Evolutionary conservation across 306 rosid genomes (phyloP).

Genomic region (Mimosa bimucronata): DNA sequence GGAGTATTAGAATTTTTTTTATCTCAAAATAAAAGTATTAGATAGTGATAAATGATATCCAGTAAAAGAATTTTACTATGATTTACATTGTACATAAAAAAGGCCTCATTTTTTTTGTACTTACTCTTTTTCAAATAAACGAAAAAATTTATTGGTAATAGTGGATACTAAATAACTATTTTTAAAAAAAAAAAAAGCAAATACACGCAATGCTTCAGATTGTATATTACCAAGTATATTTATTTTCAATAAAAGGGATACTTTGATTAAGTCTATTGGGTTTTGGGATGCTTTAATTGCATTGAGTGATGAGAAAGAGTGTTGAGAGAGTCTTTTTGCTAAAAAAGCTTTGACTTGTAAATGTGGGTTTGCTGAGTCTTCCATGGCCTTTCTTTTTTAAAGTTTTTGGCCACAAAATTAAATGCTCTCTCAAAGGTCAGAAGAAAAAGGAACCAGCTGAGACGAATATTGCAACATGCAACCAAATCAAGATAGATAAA

Average conservation of each 20-base stretch:
- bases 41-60: neutral
- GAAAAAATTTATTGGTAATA: neutral
- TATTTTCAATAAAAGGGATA: neutral
- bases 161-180: neutral
- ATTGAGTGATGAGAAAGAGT: constrained; percentile 38
- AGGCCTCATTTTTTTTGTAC: neutral
- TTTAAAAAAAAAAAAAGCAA: neutral
- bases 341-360: constrained; percentile 74
- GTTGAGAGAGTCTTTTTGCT: constrained; percentile 50
- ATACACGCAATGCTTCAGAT: neutral
- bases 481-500: neutral
- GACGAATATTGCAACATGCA: neutral
- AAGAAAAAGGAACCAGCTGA: neutral
- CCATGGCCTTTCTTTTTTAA: neutral
- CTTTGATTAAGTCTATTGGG: constrained; percentile 18
- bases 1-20: too few relatives aligned
- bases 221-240: neutral
- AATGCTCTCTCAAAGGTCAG: constrained; percentile 31
- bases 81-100: too few relatives aligned
- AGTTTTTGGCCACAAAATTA: neutral
- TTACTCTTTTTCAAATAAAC: neutral
- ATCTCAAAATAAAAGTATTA: too few relatives aligned
- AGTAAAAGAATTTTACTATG: too few relatives aligned
- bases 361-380: constrained; percentile 40
- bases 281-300: constrained; percentile 26